phyloP scores from a whole-genome alignment of 1,284 basidiomycete species.

The Apiotrichum gracile region DNA sequence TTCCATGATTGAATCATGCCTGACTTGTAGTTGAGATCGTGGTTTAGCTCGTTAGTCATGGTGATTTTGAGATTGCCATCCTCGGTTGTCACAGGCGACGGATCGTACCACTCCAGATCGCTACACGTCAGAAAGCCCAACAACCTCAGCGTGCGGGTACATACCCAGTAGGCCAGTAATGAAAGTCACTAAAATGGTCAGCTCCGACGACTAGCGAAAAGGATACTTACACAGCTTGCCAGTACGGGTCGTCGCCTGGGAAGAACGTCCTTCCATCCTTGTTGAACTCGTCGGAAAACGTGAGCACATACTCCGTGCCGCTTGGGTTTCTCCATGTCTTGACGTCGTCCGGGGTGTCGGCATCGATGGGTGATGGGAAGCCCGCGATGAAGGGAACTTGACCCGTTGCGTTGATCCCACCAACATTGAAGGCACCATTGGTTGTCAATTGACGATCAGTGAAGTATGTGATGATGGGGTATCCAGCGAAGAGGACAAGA shows the following conservation, averaged over 20 bases:
- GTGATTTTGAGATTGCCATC: constrained; percentile 76
- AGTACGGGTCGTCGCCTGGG: constrained; percentile 51
- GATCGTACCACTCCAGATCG: constrained; percentile 75
- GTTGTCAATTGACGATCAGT: constrained; percentile 31
- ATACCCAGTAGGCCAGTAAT: constrained; percentile 60
- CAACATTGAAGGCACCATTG: constrained; percentile 53
- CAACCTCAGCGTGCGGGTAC: neutral
- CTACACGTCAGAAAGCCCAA: constrained; percentile 27
- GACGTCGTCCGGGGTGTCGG: constrained; percentile 57
- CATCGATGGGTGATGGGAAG: constrained; percentile 64
- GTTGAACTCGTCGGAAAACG: constrained; percentile 53
- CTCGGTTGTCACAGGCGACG: constrained; percentile 68
- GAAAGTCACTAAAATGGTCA: constrained; percentile 50
- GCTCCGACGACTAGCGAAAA: neutral
- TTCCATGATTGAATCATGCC: constrained; percentile 54
- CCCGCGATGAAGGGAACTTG: constrained; percentile 61
- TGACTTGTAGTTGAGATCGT: constrained; percentile 66
- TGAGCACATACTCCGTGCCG: constrained; percentile 48
- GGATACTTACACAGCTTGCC: constrained; percentile 38
- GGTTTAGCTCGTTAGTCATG: constrained; percentile 58
- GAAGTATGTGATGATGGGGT: constrained; percentile 46
- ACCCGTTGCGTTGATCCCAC: constrained; percentile 54
- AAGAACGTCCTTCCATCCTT: constrained; percentile 70
- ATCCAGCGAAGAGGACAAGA: constrained; percentile 60
- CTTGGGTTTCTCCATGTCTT: constrained; percentile 33